Evolutionary conservation across 768 basidiomycete species (phyloP), one percentile per base, ranked within the genome.

Genomic region (Suillus subalutaceus): DNA sequence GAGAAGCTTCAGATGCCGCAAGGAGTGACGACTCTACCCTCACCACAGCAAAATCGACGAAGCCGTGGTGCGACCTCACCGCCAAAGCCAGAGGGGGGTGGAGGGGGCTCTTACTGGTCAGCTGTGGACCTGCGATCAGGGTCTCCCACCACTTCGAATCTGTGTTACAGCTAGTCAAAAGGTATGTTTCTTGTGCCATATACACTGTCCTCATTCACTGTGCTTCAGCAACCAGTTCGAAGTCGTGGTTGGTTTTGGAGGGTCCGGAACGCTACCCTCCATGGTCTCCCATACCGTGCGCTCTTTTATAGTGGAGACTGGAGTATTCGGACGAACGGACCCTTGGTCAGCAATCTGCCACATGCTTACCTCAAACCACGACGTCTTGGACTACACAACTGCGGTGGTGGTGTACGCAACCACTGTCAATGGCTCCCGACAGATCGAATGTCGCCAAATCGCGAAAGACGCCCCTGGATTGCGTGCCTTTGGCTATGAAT

Each of bases 241-340:
- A n/a, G 15, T 64, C 12, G 43, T 64, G 5, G 6, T 64, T 16
- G 56, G 43, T 10, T 64, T 64, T n/a, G 56, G 55, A 13, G 64
- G 64, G 4, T 41, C 56, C 1, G 56, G 55, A 3, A 64, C 64
- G 2, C 13, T 64, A 3, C 43, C 64, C 3, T 43, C 23, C 4
- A 55, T 57, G n/a, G 30, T 64, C 3, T 8, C 16, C 8, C 7
- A 40, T 20, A 53, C 23, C 3, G 35, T 64, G 13, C 16, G 16
- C 13, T 12, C 40, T 12, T 6, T 64, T 7, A 6, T 64, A 2
- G 38, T 46, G 23, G 23, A 44, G 12, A 7, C 41, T 7, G 55
- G 38, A 6, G 16, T 64, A 6, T 44, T 56, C 15, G 58, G 48
- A 16, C 35, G 4, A 6, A 57, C 30, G 0, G 23, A 20, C 6